Base-by-base conservation (phyloP, 495 filamentous ascomycete genomes). In the Trichocladium antarcticum region DNA sequence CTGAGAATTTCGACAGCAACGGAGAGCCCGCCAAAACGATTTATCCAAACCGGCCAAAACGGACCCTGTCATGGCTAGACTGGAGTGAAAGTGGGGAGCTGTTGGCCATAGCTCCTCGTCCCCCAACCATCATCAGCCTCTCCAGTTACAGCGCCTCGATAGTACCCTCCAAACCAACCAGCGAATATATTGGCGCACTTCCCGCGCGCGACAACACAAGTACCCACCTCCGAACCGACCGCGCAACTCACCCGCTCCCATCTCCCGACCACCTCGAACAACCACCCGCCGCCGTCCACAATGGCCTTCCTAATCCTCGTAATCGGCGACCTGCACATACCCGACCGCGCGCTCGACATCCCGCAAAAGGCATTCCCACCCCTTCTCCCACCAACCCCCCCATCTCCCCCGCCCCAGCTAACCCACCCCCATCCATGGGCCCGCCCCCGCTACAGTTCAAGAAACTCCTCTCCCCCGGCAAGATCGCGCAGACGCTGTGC, bases 281-380 rank as follows among this genome's bases (percentile, higher is more conserved):
- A 11, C 22, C n/a, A 19, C 7, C 12, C 6, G 24, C 22, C 39
- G 1, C 42, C 28, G 22, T 6, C 14, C 48, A 49, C 54, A 55
- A 73, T 73, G 70, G 70, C 70, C 32, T 73, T 73, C 63, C 62
- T 73, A 40, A 73, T 95, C 60, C 79, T 98, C 63, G 87, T 88
- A 58, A 87, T 96, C 54, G 90, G 90, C 64, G 92, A 98, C 73
- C 78, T 98, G 45, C 95, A 96, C 76, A 96, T 98, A 67, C 90
- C 90, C 55, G 90, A 98, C 71, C 75, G 90, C 67, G 90, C 92
- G 14, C 62, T 76, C 37, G 89, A 94, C 65, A 89, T 95, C 56
- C 89, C 90, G 38, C 74, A 83, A 62, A 95, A 95, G 79, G 89
- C 89, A 74, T 28, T 38, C 22, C 43, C 37, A 14, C 11, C 21